Evolutionary conservation across 495 filamentous ascomycete species (phyloP), one percentile per base, ranked within the genome.

Genomic region (Paragyromitra xinjiangensis): DNA sequence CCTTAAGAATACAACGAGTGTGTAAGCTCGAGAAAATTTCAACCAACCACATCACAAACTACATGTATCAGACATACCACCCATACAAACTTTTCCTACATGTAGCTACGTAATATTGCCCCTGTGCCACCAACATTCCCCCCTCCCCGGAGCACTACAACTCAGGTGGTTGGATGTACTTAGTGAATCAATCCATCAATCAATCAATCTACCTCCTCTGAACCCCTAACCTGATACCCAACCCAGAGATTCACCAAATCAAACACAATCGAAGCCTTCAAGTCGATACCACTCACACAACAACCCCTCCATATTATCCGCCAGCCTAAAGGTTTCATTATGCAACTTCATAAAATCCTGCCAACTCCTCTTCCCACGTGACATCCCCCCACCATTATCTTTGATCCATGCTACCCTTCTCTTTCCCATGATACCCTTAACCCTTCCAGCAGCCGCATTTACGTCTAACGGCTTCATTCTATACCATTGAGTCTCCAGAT

Each of bases 251-350:
- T 34, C 11, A 11, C 53, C 53, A 29, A 26, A 24, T 56, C 22
- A 12, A 26, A 56, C 53, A 56, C 11, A 24, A 9, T 12, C 14
- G 7, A 22, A 11, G 8, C 6, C 11, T 11, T 26, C 53, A 8
- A 56, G 12, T 56, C 53, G 53, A 22, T 56, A 56, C 53, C 53
- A 56, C 24, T 56, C 53, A 56, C 53, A 56, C 11, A 56, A 11
- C 11, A 56, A 26, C 29, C 53, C 26, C 19, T 9, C 22, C 22
- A 26, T 22, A 26, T 56, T 22, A 9, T 12, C 6, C 24, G 22
- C 29, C 8, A 11, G 8, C 1, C 24, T 22, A 14, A 56, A 56
- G 1, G 11, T 56, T 26, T 26, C 22, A 14, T 56, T 56, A 26
- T 26, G 26, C 53, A 26, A 24, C 22, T 6, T 56, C 26, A 22